phyloP scores from a whole-genome alignment of 768 basidiomycete species.

The Suillus tomentosus region DNA sequence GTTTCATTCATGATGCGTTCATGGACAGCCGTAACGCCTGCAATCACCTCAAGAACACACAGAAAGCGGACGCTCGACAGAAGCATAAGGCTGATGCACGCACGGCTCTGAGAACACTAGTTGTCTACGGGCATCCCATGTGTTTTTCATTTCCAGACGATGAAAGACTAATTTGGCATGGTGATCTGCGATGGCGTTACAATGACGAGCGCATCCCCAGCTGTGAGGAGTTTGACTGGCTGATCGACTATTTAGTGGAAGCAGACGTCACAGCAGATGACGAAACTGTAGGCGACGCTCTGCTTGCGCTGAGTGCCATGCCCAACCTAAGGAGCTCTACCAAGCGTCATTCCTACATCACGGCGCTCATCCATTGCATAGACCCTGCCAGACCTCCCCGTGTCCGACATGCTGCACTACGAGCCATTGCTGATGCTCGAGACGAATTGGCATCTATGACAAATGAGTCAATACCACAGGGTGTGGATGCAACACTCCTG shows the following conservation, averaged over 20 bases:
- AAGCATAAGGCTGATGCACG: not conserved
- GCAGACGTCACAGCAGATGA: not conserved
- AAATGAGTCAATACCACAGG: not conserved
- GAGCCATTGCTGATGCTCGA: not conserved
- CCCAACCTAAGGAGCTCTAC: not conserved
- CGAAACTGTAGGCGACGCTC: not conserved
- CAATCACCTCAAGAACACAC: not conserved
- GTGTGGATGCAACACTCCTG: not conserved
- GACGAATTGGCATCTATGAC: not conserved
- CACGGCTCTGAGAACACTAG: not conserved
- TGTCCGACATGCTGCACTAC: not conserved
- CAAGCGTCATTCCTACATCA: not conserved
- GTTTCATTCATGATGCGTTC: conserved; percentile 1
- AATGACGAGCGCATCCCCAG: not conserved
- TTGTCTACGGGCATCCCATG: not conserved
- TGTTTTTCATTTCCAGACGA: not conserved
- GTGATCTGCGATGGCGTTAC: not conserved
- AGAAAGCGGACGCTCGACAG: not conserved
- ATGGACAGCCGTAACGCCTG: not conserved
- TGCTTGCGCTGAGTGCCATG: not conserved
- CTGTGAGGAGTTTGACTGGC: not conserved
- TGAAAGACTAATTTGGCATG: not conserved
- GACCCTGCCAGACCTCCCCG: not conserved
- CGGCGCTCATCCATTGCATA: not conserved
- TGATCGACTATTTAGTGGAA: not conserved